Evolutionary conservation across 352 stramenopile species (phyloP).

Genomic region (Phytophthora pisi): DNA sequence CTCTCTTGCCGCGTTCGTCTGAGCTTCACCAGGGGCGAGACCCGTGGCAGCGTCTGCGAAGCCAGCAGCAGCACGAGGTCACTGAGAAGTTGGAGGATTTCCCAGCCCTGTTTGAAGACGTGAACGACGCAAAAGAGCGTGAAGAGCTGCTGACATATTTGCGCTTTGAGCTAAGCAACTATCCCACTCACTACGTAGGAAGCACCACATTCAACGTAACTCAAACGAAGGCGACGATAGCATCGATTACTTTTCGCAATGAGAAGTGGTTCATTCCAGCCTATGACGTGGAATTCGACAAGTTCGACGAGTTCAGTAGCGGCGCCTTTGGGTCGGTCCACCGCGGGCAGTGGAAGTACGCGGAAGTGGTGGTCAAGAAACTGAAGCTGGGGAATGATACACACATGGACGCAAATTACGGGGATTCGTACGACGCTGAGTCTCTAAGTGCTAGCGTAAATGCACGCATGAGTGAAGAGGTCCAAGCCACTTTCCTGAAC

Average conservation of each 20-base stretch:
- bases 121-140: background rate
- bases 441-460: background rate
- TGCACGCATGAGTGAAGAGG: background rate
- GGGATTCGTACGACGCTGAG: background rate
- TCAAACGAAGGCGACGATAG: background rate
- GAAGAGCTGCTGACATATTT: conserved; percentile 1
- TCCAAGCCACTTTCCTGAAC: background rate
- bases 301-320: conserved; percentile 16
- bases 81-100: conserved; percentile 5
- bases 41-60: conserved; percentile 1
- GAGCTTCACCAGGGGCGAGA: conserved; percentile 9
- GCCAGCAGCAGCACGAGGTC: background rate
- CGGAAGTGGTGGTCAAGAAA: conserved; percentile 29
- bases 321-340: conserved; percentile 24
- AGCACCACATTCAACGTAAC: background rate
- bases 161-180: conserved; percentile 16
- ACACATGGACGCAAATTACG: background rate
- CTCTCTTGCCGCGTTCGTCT: background rate
- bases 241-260: background rate
- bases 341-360: conserved; percentile 20
- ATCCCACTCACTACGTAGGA: conserved; percentile 1
- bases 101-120: background rate
- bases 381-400: background rate
- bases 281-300: conserved; percentile 32
- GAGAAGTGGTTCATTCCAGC: conserved; percentile 29